Evolutionary conservation across 805 yeast genomes (phyloP), one percentile per base, ranked within the genome.

Genomic region (Ogataea minuta): DNA sequence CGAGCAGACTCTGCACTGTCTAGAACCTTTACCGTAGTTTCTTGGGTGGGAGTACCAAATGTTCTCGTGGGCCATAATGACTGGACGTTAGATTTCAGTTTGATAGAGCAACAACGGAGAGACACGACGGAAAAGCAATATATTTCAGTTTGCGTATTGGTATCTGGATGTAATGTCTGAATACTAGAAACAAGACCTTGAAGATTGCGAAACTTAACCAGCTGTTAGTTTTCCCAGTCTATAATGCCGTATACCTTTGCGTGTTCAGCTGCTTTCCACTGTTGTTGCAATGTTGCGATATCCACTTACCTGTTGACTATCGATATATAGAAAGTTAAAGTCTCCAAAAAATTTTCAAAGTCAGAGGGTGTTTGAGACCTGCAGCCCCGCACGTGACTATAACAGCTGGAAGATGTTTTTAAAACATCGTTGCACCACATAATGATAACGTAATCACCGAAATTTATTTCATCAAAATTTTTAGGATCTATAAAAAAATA

Each of bases 11-110:
- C 98, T 93, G 82, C 98, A 93, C 79, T 87, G 93, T 81, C 99
- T 95, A 67, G 98, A 86, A 79, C 99, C 99, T 87, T 93, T 93
- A 77, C 99, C 99, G 89, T 80, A 91, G 77, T 85, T 90, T 87
- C 98, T 88, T 83, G 99, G 99, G 95, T 93, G 99, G 73, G 98
- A 90, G 84, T 76, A 93, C 99, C 99, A 93, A 83, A 91, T 95
- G 89, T 88, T 84, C 84, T 88, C 96, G 96, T 90, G 98, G 84
- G 97, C 96, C 98, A 90, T 90, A 50, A 76, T 85, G 79, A 74
- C 36, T 39, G 23, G 14, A 25, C 14, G 41, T 37, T 37, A 37
- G 41, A 19, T 19, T 6, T 8, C 8, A 6, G 8, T 19, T 5
- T 19, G 8, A 19, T 19, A 19, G 21, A 19, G 21, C 21, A 19